These are phyloP conservation scores for Coemansia asiatica DNA, from an alignment of 192 early-diverging fungal species.

Conservation along the genomic window DNA sequence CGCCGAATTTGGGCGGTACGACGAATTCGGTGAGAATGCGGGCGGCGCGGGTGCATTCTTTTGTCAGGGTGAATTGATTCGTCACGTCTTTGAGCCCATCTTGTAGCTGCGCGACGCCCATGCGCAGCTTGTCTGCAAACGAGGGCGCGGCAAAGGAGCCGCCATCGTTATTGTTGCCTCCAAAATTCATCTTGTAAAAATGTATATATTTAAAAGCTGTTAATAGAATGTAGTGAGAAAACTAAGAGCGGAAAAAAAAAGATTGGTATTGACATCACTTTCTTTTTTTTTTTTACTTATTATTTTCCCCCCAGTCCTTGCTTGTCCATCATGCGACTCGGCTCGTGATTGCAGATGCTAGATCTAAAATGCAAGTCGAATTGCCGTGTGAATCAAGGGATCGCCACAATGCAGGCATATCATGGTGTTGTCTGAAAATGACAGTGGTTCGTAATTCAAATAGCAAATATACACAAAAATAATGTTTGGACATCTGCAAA, in stretches of 20 bases:
- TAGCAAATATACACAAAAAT: too few species aligned
- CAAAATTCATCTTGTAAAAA: constrained; percentile 38
- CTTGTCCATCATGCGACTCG: too few species aligned
- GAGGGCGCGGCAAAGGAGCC: constrained; percentile 41
- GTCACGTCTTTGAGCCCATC: constrained; percentile 45
- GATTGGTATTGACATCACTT: not conserved
- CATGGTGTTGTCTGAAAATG: too few species aligned
- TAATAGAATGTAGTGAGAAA: not conserved
- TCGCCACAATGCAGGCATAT: too few species aligned
- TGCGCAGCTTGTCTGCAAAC: constrained; percentile 53
- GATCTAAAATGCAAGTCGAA: too few species aligned
- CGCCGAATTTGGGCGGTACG: constrained; percentile 50
- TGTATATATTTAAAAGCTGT: too few species aligned
- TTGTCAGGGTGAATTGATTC: constrained; percentile 45
- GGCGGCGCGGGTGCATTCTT: constrained; percentile 54
- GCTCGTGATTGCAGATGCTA: too few species aligned
- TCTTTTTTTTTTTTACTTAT: too few species aligned
- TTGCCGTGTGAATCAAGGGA: too few species aligned
- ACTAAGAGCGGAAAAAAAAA: not conserved
- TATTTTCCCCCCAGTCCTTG: too few species aligned
- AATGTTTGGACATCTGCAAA: too few species aligned
- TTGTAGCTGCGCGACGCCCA: constrained; percentile 48
- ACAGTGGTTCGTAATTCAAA: too few species aligned
- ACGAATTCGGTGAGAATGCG: constrained; percentile 50
- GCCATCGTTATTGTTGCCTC: constrained; percentile 13